Conservation (phyloP, 768 basidiomycete genomes). For the Hortiboletus campestris region DNA sequence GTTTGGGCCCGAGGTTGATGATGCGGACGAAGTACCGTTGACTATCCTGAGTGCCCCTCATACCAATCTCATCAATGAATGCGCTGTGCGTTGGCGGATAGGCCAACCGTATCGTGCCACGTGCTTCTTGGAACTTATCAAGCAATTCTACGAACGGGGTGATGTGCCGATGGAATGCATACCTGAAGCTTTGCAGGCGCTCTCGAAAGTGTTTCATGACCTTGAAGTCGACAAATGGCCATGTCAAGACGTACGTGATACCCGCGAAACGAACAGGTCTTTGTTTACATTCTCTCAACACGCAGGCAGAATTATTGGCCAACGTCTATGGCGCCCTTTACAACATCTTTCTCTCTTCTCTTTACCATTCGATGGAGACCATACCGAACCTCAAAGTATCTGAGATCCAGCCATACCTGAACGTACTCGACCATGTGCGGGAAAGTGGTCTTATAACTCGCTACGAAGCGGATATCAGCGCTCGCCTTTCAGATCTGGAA, state of each 20-base stretch:
- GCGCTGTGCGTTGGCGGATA: constrained; percentile 88
- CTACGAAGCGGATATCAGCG: constrained; percentile 69
- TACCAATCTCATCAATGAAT: constrained; percentile 82
- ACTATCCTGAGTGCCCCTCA: constrained; percentile 82
- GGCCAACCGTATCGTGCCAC: constrained; percentile 72
- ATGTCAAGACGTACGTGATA: constrained; percentile 67
- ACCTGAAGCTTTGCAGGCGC: constrained; percentile 78
- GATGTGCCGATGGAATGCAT: constrained; percentile 95
- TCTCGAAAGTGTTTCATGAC: constrained; percentile 70
- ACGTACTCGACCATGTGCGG: constrained; percentile 68
- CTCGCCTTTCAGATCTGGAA: constrained; percentile 66
- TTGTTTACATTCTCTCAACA: constrained; percentile 2
- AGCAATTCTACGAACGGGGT: constrained; percentile 81
- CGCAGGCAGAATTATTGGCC: constrained; percentile 66
- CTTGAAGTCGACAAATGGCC: constrained; percentile 76
- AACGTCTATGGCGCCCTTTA: constrained; percentile 71
- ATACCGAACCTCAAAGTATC: constrained; percentile 71
- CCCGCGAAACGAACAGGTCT: background rate
- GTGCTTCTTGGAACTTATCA: constrained; percentile 83
- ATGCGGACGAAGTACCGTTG: constrained; percentile 92
- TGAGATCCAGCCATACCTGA: constrained; percentile 62
- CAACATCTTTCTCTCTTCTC: constrained; percentile 79
- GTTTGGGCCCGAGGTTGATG: constrained; percentile 87
- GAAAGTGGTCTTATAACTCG: constrained; percentile 69
- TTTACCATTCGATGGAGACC: constrained; percentile 82